Base-by-base conservation (phyloP, 805 yeast species). In the Ogataea nakhonphanomensis region DNA sequence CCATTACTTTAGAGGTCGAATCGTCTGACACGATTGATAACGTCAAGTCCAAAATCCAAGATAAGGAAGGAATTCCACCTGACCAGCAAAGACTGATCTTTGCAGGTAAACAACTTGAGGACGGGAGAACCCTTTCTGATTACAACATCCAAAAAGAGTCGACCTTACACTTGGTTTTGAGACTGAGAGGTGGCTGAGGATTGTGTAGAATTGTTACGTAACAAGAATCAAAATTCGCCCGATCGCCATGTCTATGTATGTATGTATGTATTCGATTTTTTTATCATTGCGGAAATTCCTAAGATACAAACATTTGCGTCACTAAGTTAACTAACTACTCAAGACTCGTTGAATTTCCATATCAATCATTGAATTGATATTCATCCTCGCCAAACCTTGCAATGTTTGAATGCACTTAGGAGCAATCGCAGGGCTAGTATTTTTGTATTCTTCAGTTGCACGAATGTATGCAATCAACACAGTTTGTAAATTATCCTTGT, bases 111-210 rank as follows among this genome's bases (percentile, higher is more conserved):
- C 96, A 87, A 74, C 81, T 89, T 68, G 96, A 88, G 73, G 93
- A 85, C 53, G 96, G 96, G 57, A 86, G 96, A 79, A 90, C 97
- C 51, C 74, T 90, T 52, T 83, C 95, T 54, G 96, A 90, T 75
- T 90, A 90, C 91, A 90, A 90, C 84, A 90, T 90, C 70, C 96
- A 89, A 76, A 90, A 90, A 79, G 97, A 90, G 75, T 88, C 96
- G 51, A 90, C 97, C 49, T 72, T 90, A 41, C 96, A 91, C 73
- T 81, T 91, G 76, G 98, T 91, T 55, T 77, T 91, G 57, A 89
- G 97, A 81, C 85, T 91, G 70, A 87, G 97, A 79, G 98, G 98
- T 78, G 96, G 96, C 76, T 59, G 61, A 63, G 69, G 69, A 55
- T 58, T 63, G 29, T 64, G 30, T 63, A 31, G 20, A 17, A 17